Conservation (phyloP, 331 rosid species). For the Rhamnella rubrinervis region DNA sequence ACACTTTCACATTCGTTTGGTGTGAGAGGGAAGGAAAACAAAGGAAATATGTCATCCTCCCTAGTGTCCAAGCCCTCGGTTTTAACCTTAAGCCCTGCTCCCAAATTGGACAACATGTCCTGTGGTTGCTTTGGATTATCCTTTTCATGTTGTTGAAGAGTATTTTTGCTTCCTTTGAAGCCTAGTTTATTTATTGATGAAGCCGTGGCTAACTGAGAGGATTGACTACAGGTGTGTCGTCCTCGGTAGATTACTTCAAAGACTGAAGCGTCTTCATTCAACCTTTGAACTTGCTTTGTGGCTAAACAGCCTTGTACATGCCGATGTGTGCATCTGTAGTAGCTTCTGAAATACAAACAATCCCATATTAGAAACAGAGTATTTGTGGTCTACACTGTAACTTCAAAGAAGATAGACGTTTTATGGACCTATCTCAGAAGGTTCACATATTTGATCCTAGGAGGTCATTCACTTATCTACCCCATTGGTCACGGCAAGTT, state of each 20-base stretch:
- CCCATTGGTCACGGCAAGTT: too few species aligned
- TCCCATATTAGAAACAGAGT: constrained; percentile 19
- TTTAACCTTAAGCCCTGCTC: constrained; percentile 41
- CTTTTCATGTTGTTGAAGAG: constrained; percentile 9
- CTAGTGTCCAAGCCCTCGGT: constrained; percentile 38
- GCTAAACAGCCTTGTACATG: constrained; percentile 70
- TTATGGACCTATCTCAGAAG: too few species aligned
- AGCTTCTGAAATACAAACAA: constrained; percentile 59
- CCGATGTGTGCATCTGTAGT: constrained; percentile 81
- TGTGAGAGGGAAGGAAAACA: constrained; percentile 43
- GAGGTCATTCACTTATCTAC: too few species aligned
- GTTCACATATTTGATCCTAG: too few species aligned
- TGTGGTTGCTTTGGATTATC: constrained; percentile 12
- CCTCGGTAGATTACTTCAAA: constrained; percentile 58
- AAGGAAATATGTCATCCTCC: constrained; percentile 40
- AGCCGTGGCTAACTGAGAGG: constrained; percentile 23
- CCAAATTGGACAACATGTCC: constrained; percentile 25
- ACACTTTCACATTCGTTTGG: constrained; percentile 33
- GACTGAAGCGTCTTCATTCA: constrained; percentile 55
- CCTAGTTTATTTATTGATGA: constrained; percentile 18
- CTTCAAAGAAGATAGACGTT: too few species aligned
- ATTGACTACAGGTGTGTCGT: constrained; percentile 66
- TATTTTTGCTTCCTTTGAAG: constrained; percentile 14
- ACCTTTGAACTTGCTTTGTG: constrained; percentile 82
- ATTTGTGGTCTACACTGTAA: background rate